Evolutionary conservation across 768 basidiomycete species (phyloP).

Genomic region (Boletus sensibilis): DNA sequence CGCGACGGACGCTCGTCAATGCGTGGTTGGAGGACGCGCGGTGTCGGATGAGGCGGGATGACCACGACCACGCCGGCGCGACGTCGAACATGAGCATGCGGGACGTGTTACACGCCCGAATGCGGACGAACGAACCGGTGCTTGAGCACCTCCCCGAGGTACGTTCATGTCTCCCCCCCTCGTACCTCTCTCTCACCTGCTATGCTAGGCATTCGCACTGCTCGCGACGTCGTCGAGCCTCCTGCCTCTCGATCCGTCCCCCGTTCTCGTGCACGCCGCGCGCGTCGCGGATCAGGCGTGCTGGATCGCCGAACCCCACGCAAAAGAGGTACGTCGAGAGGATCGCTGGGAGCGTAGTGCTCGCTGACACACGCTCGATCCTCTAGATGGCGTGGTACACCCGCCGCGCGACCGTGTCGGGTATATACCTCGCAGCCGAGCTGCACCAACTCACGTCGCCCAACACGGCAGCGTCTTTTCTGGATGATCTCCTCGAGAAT

Average conservation of each 20-base stretch:
- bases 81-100: slow-evolving; percentile 39
- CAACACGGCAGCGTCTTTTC: slow-evolving; percentile 59
- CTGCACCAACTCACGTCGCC: slow-evolving; percentile 83
- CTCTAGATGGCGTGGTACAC: slow-evolving; percentile 71
- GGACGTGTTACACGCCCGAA: slow-evolving; percentile 52
- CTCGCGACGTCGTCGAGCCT: slow-evolving; percentile 52
- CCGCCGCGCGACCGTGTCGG: slow-evolving; percentile 60
- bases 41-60: slow-evolving; percentile 42
- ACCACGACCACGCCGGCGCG: not conserved
- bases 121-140: slow-evolving; percentile 68
- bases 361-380: not conserved
- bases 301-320: slow-evolving; percentile 50
- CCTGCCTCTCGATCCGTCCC: slow-evolving; percentile 55
- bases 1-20: slow-evolving; percentile 60
- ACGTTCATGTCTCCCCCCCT: slow-evolving; percentile 9
- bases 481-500: slow-evolving; percentile 59
- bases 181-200: not conserved
- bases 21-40: slow-evolving; percentile 75
- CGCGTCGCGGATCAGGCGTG: slow-evolving; percentile 73
- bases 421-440: slow-evolving; percentile 74
- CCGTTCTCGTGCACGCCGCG: slow-evolving; percentile 59
- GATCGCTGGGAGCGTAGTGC: too few relatives aligned
- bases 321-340: slow-evolving; percentile 53
- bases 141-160: slow-evolving; percentile 68
- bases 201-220: slow-evolving; percentile 65